Base-by-base conservation (phyloP, 192 early-diverging fungal genomes). In the Coemansia sp. region DNA sequence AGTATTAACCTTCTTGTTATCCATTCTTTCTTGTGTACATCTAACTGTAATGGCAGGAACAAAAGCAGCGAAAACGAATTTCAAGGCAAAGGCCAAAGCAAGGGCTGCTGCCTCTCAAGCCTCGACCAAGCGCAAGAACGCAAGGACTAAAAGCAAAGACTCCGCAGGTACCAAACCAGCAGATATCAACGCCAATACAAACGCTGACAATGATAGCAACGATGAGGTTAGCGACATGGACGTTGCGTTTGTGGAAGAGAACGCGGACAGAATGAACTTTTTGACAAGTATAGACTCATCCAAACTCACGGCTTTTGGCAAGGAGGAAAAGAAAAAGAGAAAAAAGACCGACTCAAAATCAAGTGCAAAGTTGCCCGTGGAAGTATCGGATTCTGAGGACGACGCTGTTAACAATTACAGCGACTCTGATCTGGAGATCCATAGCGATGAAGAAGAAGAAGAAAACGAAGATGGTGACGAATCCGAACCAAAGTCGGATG, bases 151-250 rank as follows among this genome's bases (percentile, higher is more conserved):
- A 32, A 40, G 16, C 36, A 59, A 26, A 41, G 19, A 15, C 8
- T 22, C 36, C 57, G 8, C 10, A 59, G 18, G 39, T 16, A 59
- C 8, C 37, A 22, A 59, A 22, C 39, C 36, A 39, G 3, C 46
- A 47, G 26, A 0, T 12, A 3, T 54, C n/a, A 37, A 59, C 13
- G 16, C 39, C 15, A 41, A 15, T 41, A 19, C 57, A 39, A 6
- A 37, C n/a, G 32, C 26, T 8, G 70, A 65, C 0, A 43, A 41
- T 0, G 70, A 61, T 6, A 65, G 70, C 12, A 72, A 77, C 42
- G 82, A 84, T 15, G 69, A 74, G 11, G 41, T 79, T 2, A 67
- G 80, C 18, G 74, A 70, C 8, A 80, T 80, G 6, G 84, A 86
- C 42, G 47, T 79, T 49, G 72, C 64, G 21, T 84, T 84, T 77